Base-by-base conservation (phyloP, 2,329 filamentous ascomycete genomes). In the Pseudocercospora eumusae region DNA sequence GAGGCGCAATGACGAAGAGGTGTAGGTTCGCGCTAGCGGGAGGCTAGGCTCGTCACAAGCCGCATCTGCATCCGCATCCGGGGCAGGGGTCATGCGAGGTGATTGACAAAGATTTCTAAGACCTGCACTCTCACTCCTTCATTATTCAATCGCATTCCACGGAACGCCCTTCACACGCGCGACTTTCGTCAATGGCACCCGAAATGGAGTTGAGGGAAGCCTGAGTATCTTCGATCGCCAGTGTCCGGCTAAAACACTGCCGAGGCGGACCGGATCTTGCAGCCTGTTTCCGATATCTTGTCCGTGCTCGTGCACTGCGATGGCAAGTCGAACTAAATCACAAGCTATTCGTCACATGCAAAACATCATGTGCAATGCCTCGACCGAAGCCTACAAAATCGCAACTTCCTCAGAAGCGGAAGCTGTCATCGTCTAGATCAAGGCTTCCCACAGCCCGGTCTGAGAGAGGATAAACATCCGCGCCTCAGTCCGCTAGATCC, bases 11-110 rank as follows among this genome's bases (percentile, higher is more conserved):
- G 47, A 50, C 45, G 45, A 15, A 20, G 45, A 23, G 23, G 47
- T 52, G 10, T 28, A 18, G 25, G 45, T 23, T 50, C 21, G 21
- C 45, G 21, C 45, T 50, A 28, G 15, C 36, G 36, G 36, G 36
- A 57, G 56, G 56, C 36, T 57, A 57, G 56, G 56, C 36, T 57
- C 49, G 56, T 57, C 56, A 47, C 42, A 57, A 45, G 49, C 56
- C 56, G 33, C 25, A 15, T 27, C 55, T 23, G 31, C 20, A 33
- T 27, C 55, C 40, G 31, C 20, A 33, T 45, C 44, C 20, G 36
- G 36, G 36, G 36, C 15, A 40, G 36, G 15, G 36, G 36, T 40
- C 33, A 36, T 40, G 36, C 36, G 36, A 40, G 18, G 36, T 40
- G 36, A 40, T 40, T 40, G n/a, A 40, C 36, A 40, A 40, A 40